phyloP scores from a whole-genome alignment of 139 green algal species.

The Parachlorella kessleri region DNA sequence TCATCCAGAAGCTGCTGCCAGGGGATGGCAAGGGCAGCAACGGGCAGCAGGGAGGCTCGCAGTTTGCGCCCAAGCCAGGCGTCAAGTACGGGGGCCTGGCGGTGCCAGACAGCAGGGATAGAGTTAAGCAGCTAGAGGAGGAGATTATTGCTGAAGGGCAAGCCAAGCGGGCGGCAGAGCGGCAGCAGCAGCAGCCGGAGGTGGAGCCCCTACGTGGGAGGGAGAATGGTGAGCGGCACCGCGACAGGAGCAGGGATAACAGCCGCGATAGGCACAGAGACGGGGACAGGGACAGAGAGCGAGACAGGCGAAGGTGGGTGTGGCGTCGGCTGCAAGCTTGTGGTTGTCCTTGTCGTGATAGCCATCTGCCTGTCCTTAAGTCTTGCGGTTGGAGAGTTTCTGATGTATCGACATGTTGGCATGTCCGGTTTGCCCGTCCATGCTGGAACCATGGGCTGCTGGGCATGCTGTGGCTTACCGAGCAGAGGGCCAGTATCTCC shows the following conservation, averaged over 20 bases:
- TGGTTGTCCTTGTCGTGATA: no score
- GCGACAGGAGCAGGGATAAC: conserved; percentile 31
- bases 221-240: conserved; percentile 18
- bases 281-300: conserved; percentile 28
- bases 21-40: conserved; percentile 1
- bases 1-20: conserved; percentile 76
- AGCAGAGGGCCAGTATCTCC: no score
- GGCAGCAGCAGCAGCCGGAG: not conserved
- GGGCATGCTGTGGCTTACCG: no score
- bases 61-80: conserved; percentile 21
- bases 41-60: not conserved
- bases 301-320: not conserved
- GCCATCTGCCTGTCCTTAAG: no score
- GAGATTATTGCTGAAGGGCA: conserved; percentile 37
- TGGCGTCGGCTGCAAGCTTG: no score
- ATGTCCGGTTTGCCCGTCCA: no score
- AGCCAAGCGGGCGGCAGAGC: not conserved
- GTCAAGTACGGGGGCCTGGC: conserved; percentile 66
- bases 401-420: no score
- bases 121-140: conserved; percentile 68
- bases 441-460: no score
- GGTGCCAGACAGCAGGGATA: conserved; percentile 74
- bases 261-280: conserved; percentile 25
- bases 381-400: no score
- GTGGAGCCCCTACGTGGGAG: not conserved